These are phyloP conservation scores for Fonsecaea monophora DNA, from an alignment of 2,329 filamentous ascomycete genomes.

Conservation along the genomic window DNA sequence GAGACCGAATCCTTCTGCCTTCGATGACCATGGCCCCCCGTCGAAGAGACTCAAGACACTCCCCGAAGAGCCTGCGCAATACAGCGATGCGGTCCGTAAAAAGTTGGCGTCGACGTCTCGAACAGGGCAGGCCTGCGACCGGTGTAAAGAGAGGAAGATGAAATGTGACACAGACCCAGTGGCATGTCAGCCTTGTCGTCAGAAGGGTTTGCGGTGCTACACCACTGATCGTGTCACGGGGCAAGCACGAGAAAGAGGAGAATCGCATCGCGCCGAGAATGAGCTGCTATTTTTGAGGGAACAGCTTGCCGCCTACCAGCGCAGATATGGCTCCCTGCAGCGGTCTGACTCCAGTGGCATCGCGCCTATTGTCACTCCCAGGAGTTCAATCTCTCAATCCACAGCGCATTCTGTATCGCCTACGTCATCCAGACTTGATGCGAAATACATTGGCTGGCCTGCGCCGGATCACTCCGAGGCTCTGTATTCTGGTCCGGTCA, in stretches of 20 bases:
- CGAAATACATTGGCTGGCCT: constrained; percentile 39
- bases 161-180: constrained; percentile 81
- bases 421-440: constrained; percentile 28
- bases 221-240: constrained; percentile 88
- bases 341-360: constrained; percentile 11
- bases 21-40: constrained; percentile 32
- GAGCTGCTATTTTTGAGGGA: constrained; percentile 72
- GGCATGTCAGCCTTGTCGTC: constrained; percentile 81
- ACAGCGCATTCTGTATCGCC: constrained; percentile 18
- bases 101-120: constrained; percentile 62
- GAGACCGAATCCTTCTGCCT: constrained; percentile 19
- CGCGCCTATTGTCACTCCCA: constrained; percentile 10
- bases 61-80: constrained; percentile 45
- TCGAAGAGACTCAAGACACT: constrained; percentile 39
- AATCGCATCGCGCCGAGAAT: constrained; percentile 76
- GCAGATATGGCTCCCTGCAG: constrained; percentile 50
- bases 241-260: constrained; percentile 77
- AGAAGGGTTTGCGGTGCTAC: constrained; percentile 77
- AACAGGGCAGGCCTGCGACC: constrained; percentile 86
- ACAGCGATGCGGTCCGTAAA: constrained; percentile 55
- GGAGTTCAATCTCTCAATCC: constrained; percentile 8
- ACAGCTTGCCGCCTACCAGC: constrained; percentile 72
- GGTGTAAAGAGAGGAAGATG: constrained; percentile 89
- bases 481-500: constrained; percentile 51
- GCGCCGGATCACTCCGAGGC: constrained; percentile 28